Base-by-base conservation (phyloP, 176 grass and related monocot genomes). In the Triticum urartu region DNA sequence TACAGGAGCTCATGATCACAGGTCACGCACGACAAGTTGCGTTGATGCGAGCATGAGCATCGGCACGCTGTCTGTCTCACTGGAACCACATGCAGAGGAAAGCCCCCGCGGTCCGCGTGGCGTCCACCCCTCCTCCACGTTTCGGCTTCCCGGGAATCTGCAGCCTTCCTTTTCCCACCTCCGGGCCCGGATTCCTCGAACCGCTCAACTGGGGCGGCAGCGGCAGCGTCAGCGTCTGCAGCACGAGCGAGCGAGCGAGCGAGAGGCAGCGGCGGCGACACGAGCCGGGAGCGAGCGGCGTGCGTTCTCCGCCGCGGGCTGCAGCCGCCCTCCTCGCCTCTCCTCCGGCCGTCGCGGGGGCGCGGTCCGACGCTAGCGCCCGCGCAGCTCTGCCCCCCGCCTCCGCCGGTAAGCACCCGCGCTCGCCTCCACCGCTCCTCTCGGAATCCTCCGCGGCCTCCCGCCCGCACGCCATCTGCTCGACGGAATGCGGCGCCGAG, bases 371-470 rank as follows among this genome's bases (percentile, higher is more conserved):
- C 54, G 54, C 54, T 0, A 58, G 54, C 54, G 14, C 48, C 48
- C 48, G 54, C 54, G 17, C 38, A n/a, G n/a, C 48, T 3, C 54
- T 26, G n/a, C 43, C 6, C 54, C 66, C 30, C 39, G 14, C 20
- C 65, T 61, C 84, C 22, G 72, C 84, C 18, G 72, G 89, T 90
- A 72, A 86, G 84, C 64, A 26, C 25, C 42, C 73, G 17, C 78
- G 7, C 28, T 12, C 10, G 14, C 15, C 59, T 61, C 20, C 66
- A 21, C 33, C 48, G 42, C 52, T 21, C 13, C 22, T 26, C 50
- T 54, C 1, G 15, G 15, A 48, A 48, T 21, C 65, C 59, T 3
- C 28, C 10, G 15, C 54, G 3, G 5, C 14, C 21, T 2, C 28
- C 26, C 21, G 0, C 28, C 1, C n/a, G 15, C 54, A 9, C 56